Evolutionary conservation across 768 basidiomycete genomes (phyloP).

Genomic region (Rhodosporidiobolus sp.): DNA sequence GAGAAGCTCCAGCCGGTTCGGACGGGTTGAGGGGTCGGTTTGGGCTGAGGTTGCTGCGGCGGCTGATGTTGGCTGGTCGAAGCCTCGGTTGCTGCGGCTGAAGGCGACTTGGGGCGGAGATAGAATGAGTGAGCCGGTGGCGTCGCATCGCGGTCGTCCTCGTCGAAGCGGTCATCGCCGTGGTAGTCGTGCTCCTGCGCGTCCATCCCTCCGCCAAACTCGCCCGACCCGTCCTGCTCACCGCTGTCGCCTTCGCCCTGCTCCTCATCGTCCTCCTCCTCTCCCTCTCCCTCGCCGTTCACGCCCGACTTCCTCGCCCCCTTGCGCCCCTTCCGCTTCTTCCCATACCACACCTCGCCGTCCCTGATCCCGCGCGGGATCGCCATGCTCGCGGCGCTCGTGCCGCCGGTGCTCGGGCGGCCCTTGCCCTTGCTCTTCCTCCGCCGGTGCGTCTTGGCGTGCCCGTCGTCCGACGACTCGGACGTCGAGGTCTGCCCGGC

Average conservation of each 20-base stretch:
- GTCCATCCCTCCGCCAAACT: conserved; percentile 28
- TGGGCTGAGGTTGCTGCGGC: too few relatives aligned
- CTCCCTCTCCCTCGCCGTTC: not conserved
- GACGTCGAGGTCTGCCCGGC: conserved; percentile 12
- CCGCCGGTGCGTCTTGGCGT: not conserved
- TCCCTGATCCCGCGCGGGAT: conserved; percentile 32
- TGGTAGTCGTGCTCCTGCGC: conserved; percentile 6
- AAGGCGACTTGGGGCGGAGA: conserved; percentile 35
- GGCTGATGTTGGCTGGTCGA: not conserved
- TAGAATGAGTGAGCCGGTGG: conserved; percentile 24
- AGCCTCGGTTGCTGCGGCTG: not conserved
- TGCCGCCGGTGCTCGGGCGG: not conserved
- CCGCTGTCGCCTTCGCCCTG: conserved; percentile 8
- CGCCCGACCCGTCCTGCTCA: conserved; percentile 13
- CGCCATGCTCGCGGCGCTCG: not conserved
- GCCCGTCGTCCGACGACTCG: conserved; percentile 5
- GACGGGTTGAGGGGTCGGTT: too few relatives aligned
- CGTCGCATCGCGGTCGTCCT: conserved; percentile 11
- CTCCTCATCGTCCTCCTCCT: not conserved
- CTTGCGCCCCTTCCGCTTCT: conserved; percentile 28
- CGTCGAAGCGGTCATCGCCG: not conserved
- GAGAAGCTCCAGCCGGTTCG: not conserved
- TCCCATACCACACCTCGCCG: conserved; percentile 34
- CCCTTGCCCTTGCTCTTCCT: conserved; percentile 32
- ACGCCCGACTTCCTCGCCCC: conserved; percentile 1